Conservation (phyloP, 805 yeast genomes). For the Scheffersomyces lignosus region DNA sequence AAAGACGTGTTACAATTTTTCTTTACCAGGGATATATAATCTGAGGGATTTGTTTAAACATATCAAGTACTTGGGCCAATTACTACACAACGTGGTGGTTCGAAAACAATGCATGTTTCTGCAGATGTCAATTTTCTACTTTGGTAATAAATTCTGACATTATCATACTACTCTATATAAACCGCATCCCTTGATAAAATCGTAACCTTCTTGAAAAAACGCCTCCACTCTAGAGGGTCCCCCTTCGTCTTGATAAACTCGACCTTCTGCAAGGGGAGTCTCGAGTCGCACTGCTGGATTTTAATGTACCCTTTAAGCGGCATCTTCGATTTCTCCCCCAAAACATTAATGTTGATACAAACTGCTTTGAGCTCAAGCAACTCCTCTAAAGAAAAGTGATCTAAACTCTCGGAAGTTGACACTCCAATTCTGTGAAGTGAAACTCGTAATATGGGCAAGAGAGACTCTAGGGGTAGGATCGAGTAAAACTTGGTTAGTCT, state of each 20-base stretch:
- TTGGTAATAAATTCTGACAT: too few relatives aligned
- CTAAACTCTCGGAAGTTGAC: constrained; percentile 11
- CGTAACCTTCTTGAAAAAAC: constrained; percentile 58
- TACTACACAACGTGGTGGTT: too few relatives aligned
- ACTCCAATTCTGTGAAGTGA: constrained; percentile 46
- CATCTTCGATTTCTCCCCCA: constrained; percentile 44
- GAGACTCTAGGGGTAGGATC: constrained; percentile 39
- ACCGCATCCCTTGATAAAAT: constrained; percentile 59
- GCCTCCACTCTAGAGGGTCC: constrained; percentile 75
- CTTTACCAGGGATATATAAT: too few relatives aligned
- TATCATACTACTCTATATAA: constrained; percentile 39
- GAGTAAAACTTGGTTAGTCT: constrained; percentile 56
- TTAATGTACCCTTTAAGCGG: constrained; percentile 48
- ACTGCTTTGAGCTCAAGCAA: background rate
- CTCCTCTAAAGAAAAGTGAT: constrained; percentile 1
- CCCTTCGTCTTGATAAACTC: constrained; percentile 58
- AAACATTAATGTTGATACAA: constrained; percentile 10
- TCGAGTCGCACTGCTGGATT: constrained; percentile 39
- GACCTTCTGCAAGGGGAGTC: constrained; percentile 28
- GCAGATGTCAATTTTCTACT: too few relatives aligned
- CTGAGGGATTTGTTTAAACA: too few relatives aligned
- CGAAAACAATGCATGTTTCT: too few relatives aligned
- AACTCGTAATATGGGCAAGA: constrained; percentile 42
- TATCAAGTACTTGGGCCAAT: too few relatives aligned
- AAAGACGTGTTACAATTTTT: too few relatives aligned